phyloP scores from a whole-genome alignment of 257 asterid genomes.

The Knoxia roxburghii region DNA sequence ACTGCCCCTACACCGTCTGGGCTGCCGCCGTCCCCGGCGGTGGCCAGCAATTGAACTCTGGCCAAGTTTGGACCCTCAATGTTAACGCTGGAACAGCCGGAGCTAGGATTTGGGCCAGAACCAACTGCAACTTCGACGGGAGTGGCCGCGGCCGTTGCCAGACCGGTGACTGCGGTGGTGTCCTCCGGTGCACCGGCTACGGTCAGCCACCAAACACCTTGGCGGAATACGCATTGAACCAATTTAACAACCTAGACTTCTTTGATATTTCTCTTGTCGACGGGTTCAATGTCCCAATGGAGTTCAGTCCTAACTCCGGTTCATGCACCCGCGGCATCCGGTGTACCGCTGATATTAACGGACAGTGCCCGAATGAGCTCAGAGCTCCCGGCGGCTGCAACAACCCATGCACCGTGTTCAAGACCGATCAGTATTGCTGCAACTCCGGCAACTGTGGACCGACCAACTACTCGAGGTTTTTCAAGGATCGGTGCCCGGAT shows the following conservation, averaged over 20 bases:
- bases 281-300: slow-evolving; percentile 57
- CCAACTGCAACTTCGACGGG: slow-evolving; percentile 24
- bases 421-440: slow-evolving; percentile 61
- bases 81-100: slow-evolving; percentile 12
- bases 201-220: slow-evolving; percentile 57
- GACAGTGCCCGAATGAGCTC: slow-evolving; percentile 51
- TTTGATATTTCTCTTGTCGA: slow-evolving; percentile 55
- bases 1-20: slow-evolving; percentile 37
- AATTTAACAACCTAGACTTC: slow-evolving; percentile 39
- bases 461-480: slow-evolving; percentile 42
- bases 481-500: slow-evolving; percentile 53
- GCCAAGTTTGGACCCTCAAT: slow-evolving; percentile 22
- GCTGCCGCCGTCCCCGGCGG: slow-evolving; percentile 32
- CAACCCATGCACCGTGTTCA: slow-evolving; percentile 66
- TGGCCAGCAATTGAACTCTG: slow-evolving; percentile 20
- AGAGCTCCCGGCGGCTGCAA: slow-evolving; percentile 64
- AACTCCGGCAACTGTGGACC: slow-evolving; percentile 58
- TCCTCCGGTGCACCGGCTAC: slow-evolving; percentile 32
- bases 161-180: slow-evolving; percentile 37
- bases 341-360: slow-evolving; percentile 50
- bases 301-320: slow-evolving; percentile 14
- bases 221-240: slow-evolving; percentile 46
- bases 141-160: slow-evolving; percentile 23
- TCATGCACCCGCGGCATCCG: slow-evolving; percentile 26
- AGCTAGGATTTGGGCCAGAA: slow-evolving; percentile 39